Evolutionary conservation across 1,139 yeast species (phyloP).

Genomic region (Lodderomyces beijingensis): DNA sequence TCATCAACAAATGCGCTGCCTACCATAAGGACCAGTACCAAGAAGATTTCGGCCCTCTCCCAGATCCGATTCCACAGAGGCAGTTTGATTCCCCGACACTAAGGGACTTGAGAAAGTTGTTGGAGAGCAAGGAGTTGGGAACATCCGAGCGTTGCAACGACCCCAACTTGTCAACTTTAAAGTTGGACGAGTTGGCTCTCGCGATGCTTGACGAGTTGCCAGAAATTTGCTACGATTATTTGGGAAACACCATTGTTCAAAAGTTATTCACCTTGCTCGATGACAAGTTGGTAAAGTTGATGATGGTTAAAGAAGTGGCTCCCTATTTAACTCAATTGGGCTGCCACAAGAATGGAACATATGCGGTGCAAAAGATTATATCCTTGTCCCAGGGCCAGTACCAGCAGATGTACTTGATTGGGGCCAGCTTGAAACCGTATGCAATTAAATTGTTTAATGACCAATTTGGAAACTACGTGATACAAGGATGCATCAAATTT

Average conservation of each 20-base stretch:
- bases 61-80: constrained; percentile 58
- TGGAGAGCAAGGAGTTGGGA: constrained; percentile 41
- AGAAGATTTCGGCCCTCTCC: constrained; percentile 62
- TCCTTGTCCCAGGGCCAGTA: constrained; percentile 58
- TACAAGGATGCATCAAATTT: constrained; percentile 89
- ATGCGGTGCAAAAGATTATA: constrained; percentile 98
- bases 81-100: constrained; percentile 86
- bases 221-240: constrained; percentile 84
- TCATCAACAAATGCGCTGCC: constrained; percentile 27
- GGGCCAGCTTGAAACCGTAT: constrained; percentile 71
- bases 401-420: constrained; percentile 69
- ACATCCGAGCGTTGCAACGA: constrained; percentile 5
- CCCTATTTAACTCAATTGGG: constrained; percentile 89
- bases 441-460: constrained; percentile 85
- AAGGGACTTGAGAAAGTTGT: constrained; percentile 51
- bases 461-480: constrained; percentile 94
- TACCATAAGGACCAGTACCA: constrained; percentile 35
- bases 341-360: constrained; percentile 95
- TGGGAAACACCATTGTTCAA: constrained; percentile 95
- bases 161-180: constrained; percentile 23
- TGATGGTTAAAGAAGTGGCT: constrained; percentile 74
- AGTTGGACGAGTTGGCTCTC: constrained; percentile 77
- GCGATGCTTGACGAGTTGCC: constrained; percentile 90
- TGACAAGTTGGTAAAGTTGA: constrained; percentile 55
- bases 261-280: constrained; percentile 70